Base-by-base conservation (phyloP, 2,329 filamentous ascomycete genomes). In the Aspergillus aculeatus region DNA sequence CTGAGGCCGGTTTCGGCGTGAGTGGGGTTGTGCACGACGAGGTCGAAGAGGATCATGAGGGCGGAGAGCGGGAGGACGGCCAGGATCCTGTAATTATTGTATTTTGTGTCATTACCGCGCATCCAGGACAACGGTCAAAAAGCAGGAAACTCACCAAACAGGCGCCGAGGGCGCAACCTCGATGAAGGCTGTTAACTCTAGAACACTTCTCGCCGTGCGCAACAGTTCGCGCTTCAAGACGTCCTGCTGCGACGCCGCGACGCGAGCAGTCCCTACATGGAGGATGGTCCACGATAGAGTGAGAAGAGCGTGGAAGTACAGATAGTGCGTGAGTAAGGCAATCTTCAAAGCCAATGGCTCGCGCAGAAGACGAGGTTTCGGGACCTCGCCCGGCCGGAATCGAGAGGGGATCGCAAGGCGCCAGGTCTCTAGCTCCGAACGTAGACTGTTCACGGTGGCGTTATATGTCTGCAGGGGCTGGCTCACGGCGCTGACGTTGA, bases 41-140 rank as follows among this genome's bases (percentile, higher is more conserved):
- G 66, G 55, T 80, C 77, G 52, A 80, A 80, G 1, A 80, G 64
- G 5, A 79, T 74, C 38, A 80, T 76, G 1, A 78, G 65, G 0
- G 75, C 73, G 0, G 71, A 69, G 14, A 79, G 59, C 0, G 77
- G 77, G 2, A 77, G 68, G 9, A 72, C 68, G 1, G 70, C 76
- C 7, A 76, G 61, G n/a, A 77, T 63, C 58, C 67, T 70, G 16
- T 12, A 44, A 9, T n/a, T 32, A 16, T 11, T 12, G 24, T 54
- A 7, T 14, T 19, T 19, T 41, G 38, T 6, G 35, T 16, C 5
- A 50, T 24, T 10, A 2, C 7, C 5, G 9, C 9, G 9, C 26
- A 12, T 24, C 23, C 4, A 23, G 23, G 4, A 23, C 3, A 23
- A 23, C 23, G 23, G 23, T 4, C 23, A 23, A 3, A 23, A 23